Conservation (phyloP, 345 rosid species). For the Eucalyptus cladocalyx region DNA sequence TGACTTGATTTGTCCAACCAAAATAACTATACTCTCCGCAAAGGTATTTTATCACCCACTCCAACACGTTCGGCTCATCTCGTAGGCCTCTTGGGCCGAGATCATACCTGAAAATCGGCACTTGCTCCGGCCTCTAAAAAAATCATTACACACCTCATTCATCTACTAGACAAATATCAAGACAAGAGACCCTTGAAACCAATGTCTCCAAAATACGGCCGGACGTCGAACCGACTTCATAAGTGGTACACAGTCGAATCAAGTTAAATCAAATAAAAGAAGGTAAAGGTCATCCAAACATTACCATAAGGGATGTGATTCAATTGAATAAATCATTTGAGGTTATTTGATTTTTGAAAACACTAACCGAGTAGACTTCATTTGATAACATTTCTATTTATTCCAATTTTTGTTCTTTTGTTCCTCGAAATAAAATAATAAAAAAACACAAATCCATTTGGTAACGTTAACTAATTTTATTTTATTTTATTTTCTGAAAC, state of each 20-base stretch:
- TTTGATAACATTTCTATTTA: no score
- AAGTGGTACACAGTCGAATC: not conserved
- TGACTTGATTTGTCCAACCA: not conserved
- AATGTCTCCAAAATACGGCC: not conserved
- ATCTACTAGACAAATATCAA: not conserved
- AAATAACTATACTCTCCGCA: not conserved
- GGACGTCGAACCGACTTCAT: not conserved
- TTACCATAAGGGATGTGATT: not conserved
- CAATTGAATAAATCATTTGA: not conserved
- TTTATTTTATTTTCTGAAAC: fast-evolving
- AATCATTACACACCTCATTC: not conserved
- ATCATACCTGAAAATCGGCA: not conserved
- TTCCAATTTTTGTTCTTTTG: fast-evolving
- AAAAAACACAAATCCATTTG: fast-evolving
- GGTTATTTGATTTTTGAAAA: not conserved
- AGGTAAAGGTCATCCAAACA: not conserved
- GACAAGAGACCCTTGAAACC: not conserved
- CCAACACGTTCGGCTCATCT: not conserved
- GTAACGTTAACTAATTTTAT: fast-evolving
- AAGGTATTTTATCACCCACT: not conserved
- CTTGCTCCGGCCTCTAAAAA: not conserved
- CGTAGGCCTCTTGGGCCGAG: not conserved
- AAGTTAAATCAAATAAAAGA: not conserved
- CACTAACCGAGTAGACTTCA: fast-evolving
- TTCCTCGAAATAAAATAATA: fast-evolving